Evolutionary conservation across 371 early-diverging fungal genomes (phyloP).

Genomic region (Mucor indicus): DNA sequence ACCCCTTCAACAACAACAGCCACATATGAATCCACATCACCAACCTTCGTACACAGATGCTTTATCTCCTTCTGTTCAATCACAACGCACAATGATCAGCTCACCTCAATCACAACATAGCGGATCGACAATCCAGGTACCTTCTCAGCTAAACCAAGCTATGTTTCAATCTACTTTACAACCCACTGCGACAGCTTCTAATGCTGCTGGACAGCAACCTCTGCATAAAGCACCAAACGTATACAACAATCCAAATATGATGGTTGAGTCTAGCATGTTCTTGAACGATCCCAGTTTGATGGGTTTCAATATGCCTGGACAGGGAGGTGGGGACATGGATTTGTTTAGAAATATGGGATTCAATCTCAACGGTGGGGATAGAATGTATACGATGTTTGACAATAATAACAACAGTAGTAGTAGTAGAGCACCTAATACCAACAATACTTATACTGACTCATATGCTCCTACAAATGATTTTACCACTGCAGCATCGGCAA

Average conservation of each 20-base stretch:
- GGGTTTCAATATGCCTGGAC: conserved; percentile 11
- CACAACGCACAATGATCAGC: conserved; percentile 21
- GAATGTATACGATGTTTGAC: conserved; percentile 10
- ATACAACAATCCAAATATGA: conserved; percentile 16
- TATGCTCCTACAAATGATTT: too few species aligned
- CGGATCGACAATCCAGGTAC: conserved; percentile 12
- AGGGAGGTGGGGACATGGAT: conserved; percentile 19
- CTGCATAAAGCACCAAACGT: not conserved
- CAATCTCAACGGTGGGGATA: conserved; percentile 8
- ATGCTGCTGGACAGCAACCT: conserved; percentile 14
- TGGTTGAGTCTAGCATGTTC: conserved; percentile 24
- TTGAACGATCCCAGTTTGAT: conserved; percentile 25
- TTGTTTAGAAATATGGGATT: conserved; percentile 30
- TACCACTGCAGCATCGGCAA: too few species aligned
- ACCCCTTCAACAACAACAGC: conserved; percentile 31
- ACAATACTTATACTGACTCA: not conserved
- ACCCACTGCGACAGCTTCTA: conserved; percentile 2
- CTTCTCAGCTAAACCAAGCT: conserved; percentile 16
- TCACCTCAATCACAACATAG: conserved; percentile 23
- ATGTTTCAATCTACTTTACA: conserved; percentile 5
- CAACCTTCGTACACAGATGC: conserved; percentile 3
- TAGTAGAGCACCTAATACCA: conserved; percentile 2
- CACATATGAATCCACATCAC: conserved; percentile 17
- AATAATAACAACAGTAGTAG: not conserved
- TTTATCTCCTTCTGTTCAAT: conserved; percentile 17